Conservation (phyloP, 2,329 filamentous ascomycete genomes). For the Scedosporium dehoogii region DNA sequence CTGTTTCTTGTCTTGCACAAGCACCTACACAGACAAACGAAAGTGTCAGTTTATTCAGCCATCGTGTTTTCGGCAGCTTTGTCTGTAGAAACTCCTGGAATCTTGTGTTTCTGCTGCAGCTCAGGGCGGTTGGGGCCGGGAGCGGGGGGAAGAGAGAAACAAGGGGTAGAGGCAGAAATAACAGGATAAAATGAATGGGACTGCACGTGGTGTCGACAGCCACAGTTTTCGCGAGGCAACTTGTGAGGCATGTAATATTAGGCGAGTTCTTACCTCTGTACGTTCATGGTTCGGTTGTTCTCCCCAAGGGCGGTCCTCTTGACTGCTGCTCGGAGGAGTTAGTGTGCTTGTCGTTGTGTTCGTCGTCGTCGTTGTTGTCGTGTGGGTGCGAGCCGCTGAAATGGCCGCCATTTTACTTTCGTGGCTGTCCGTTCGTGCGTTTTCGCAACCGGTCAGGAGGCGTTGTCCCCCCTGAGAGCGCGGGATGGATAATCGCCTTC, state of each 20-base stretch:
- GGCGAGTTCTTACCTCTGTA: constrained; percentile 25
- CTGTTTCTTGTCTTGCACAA: constrained; percentile 2
- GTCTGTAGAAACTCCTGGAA: neutral
- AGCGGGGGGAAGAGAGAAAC: neutral
- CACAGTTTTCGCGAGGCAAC: no score
- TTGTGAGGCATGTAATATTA: neutral
- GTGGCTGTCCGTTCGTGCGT: constrained; percentile 12
- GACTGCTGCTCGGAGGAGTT: constrained; percentile 37
- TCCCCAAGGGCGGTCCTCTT: constrained; percentile 38
- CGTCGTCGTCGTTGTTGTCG: constrained; percentile 20
- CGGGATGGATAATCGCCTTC: neutral
- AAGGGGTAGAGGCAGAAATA: neutral
- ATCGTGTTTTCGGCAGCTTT: neutral
- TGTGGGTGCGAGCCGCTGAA: constrained; percentile 28
- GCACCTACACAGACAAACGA: neutral
- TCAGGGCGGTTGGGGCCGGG: neutral
- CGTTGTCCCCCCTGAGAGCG: neutral
- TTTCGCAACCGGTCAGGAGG: constrained; percentile 18
- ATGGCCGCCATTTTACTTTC: constrained; percentile 38
- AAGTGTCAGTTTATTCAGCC: neutral
- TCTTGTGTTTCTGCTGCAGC: neutral
- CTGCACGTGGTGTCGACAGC: no score
- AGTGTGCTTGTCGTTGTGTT: constrained; percentile 30
- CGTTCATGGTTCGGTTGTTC: constrained; percentile 18
- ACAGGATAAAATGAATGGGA: no score